phyloP scores from a whole-genome alignment of 176 grass and related monocot genomes.

The Lolium rigidum region DNA sequence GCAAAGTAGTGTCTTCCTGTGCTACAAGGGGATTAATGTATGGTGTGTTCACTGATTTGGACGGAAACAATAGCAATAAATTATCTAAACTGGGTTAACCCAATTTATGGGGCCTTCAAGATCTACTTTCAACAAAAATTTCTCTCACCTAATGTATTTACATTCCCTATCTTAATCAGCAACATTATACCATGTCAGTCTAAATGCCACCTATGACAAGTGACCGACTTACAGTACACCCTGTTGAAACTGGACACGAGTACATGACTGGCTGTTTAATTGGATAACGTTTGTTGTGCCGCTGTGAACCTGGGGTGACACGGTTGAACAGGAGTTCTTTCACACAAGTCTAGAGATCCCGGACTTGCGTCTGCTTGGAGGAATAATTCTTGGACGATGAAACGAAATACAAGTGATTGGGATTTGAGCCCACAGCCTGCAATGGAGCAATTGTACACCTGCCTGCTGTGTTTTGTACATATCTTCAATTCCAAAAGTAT shows the following conservation, averaged over 20 bases:
- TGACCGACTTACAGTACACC: neutral
- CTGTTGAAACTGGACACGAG: neutral
- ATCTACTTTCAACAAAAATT: neutral
- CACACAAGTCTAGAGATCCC: neutral
- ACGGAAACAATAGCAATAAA: constrained; percentile 33
- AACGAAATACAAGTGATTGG: constrained; percentile 13
- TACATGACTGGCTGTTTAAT: neutral
- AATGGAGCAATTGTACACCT: neutral
- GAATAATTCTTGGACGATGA: neutral
- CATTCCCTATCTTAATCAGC: neutral
- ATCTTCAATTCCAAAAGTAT: neutral
- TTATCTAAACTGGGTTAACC: constrained; percentile 35
- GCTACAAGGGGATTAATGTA: constrained; percentile 1
- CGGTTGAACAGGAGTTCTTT: neutral
- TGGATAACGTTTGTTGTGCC: neutral
- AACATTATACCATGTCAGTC: constrained; percentile 16
- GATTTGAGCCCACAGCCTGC: neutral
- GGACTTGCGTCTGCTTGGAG: neutral
- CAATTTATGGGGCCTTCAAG: constrained; percentile 25
- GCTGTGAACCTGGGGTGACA: neutral
- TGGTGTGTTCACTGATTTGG: constrained; percentile 23
- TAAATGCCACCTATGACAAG: neutral
- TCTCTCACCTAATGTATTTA: constrained; percentile 23
- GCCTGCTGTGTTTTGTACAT: constrained; percentile 2
- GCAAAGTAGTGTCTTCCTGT: neutral